Conservation (phyloP, 2,329 filamentous ascomycete species). For the Nothophaeocryptopus gaeumannii region DNA sequence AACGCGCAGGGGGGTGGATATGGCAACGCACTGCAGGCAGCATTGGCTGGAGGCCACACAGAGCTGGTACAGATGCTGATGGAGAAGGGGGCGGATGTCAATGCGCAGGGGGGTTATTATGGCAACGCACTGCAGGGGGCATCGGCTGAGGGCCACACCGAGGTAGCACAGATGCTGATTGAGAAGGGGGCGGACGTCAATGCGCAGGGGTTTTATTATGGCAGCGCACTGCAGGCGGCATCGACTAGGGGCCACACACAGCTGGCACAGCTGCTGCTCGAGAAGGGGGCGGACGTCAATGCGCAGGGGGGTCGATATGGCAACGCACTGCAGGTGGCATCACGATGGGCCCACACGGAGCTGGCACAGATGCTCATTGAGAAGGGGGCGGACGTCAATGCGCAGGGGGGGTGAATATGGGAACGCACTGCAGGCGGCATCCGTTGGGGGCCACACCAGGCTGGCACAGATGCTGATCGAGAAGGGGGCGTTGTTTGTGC, state of each 20-base stretch:
- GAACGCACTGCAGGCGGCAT: conserved; percentile 17
- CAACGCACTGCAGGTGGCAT: conserved; percentile 4
- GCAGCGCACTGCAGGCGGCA: conserved; percentile 18
- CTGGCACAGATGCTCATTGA: conserved; percentile 20
- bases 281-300: conserved; percentile 17
- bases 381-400: conserved; percentile 19
- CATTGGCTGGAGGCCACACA: no score
- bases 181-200: conserved; percentile 21
- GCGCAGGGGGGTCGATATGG: no score
- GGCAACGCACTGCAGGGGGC: conserved; percentile 5
- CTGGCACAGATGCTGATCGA: conserved; percentile 19
- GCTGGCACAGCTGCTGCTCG: conserved; percentile 19
- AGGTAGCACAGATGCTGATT: conserved; percentile 20
- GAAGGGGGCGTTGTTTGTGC: no score
- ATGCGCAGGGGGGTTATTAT: no score
- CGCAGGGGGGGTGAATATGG: conserved; percentile 9
- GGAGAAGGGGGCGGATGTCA: no score
- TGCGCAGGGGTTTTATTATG: conserved; percentile 12
- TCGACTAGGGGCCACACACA: background rate
- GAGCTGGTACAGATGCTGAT: no score
- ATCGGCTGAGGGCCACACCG: background rate
- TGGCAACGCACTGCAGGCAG: conserved; percentile 5
- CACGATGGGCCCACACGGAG: background rate
- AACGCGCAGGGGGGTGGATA: conserved; percentile 13
- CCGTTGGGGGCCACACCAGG: background rate